phyloP scores from a whole-genome alignment of 352 stramenopile species.

The Pythium graminicola region DNA sequence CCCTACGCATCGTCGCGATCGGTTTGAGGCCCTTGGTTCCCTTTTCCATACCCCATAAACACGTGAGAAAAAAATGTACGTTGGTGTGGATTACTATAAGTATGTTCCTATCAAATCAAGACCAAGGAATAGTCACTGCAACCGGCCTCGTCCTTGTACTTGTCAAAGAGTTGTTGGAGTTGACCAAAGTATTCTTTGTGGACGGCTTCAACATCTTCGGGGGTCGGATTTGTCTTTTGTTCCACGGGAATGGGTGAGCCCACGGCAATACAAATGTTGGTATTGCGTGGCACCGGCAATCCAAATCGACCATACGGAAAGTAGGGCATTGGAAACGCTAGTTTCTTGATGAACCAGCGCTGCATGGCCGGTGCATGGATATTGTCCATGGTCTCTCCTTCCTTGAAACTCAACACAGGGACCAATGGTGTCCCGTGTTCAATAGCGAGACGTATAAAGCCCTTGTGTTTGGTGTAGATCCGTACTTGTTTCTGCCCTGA shows the following conservation, averaged over 20 bases:
- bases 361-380: constrained; percentile 63
- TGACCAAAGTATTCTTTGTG: constrained; percentile 52
- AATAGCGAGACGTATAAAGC: constrained; percentile 74
- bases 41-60: constrained; percentile 6
- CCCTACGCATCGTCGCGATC: constrained; percentile 43
- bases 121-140: constrained; percentile 71
- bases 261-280: constrained; percentile 58
- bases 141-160: constrained; percentile 67
- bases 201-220: constrained; percentile 55
- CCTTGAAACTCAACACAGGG: constrained; percentile 73
- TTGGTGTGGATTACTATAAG: too few species aligned
- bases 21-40: constrained; percentile 39
- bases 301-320: constrained; percentile 63
- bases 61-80: background rate
- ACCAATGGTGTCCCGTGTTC: constrained; percentile 68
- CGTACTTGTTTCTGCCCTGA: constrained; percentile 55
- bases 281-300: constrained; percentile 62
- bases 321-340: constrained; percentile 76
- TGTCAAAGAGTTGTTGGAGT: constrained; percentile 55
- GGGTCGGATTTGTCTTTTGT: constrained; percentile 36
- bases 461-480: constrained; percentile 69
- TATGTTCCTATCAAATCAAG: too few species aligned
- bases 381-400: constrained; percentile 81
- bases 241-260: constrained; percentile 50
- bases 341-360: constrained; percentile 69